Conservation (phyloP, 345 rosid genomes). For the Lepidium didymum region DNA sequence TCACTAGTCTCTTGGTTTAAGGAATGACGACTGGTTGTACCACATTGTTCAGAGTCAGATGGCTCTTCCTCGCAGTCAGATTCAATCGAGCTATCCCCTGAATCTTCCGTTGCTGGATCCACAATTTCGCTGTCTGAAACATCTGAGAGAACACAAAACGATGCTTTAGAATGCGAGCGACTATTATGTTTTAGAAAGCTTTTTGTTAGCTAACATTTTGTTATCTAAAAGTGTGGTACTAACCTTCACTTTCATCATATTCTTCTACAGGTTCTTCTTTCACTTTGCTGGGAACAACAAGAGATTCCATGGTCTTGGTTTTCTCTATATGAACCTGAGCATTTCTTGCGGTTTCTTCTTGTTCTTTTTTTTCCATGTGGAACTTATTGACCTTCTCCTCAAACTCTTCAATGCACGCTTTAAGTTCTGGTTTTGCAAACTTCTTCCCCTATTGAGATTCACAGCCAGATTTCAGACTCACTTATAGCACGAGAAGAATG, state of each 20-base stretch:
- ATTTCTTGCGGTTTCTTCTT: conserved; percentile 83
- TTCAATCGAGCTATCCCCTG: background rate
- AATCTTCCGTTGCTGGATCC: conserved; percentile 37
- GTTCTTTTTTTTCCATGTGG: conserved; percentile 89
- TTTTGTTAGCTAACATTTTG: background rate
- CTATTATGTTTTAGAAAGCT: background rate
- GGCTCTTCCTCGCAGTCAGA: conserved; percentile 16
- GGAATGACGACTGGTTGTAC: conserved; percentile 8
- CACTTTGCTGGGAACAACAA: conserved; percentile 29
- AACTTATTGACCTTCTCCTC: conserved; percentile 89
- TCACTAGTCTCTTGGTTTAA: conserved; percentile 12
- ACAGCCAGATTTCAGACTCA: conserved; percentile 15
- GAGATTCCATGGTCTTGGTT: conserved; percentile 37
- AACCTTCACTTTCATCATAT: conserved; percentile 52
- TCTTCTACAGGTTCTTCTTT: conserved; percentile 40
- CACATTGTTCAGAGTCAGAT: conserved; percentile 23
- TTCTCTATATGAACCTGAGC: conserved; percentile 74
- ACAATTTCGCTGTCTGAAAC: conserved; percentile 49
- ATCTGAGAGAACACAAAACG: background rate
- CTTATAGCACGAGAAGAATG: background rate
- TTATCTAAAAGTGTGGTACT: background rate
- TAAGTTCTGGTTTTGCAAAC: conserved; percentile 92
- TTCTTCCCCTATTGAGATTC: conserved; percentile 61
- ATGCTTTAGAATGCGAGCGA: background rate
- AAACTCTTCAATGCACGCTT: conserved; percentile 84